Base-by-base conservation (phyloP, 2,329 filamentous ascomycete species). In the Aspergillus persii region DNA sequence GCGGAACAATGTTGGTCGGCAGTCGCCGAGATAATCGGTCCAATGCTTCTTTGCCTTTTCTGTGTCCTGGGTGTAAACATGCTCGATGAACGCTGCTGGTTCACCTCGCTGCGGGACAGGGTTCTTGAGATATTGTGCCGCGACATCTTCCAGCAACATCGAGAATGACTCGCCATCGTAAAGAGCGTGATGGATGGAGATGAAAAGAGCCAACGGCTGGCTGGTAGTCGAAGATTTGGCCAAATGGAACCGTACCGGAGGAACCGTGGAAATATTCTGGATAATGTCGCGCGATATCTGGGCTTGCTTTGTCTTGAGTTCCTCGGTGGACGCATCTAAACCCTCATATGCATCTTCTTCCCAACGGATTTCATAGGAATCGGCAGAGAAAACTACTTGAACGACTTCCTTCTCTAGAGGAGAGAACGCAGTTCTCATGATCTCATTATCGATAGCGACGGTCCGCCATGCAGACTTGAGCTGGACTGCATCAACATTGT, bases 351-450 rank as follows among this genome's bases (percentile, higher is more conserved):
- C 60, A n/a, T 57, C 57, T 26, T 68, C 65, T 4, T 63, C 63
- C 68, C 68, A 74, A 4, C 46, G 55, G 12, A 69, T 52, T 8
- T 52, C 7, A 30, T 55, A 48, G 1, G 58, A 54, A 5, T 66
- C 60, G 2, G 59, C 36, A 2, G 59, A 48, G n/a, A 78, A 53
- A 0, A 79, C 66, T 5, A 77, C 66, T 52, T 76, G 73, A 2
- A 72, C 71, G 46, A 73, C 71, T 4, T 68, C 60, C 5, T 67
- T 68, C n/a, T 72, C 70, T 18, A 74, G 64, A n/a, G 75, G 64
- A 46, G 71, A 66, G 31, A 79, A 79, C 0, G 72, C 67, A 3
- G 75, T 77, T 36, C 77, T 71, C 33, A 79, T 60, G 27, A 79
- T 77, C 12, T 77, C 72, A 55, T 74, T 70, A 2, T 69, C 61